Evolutionary conservation across 257 asterid genomes (phyloP).

Genomic region (Prunella vulgaris): DNA sequence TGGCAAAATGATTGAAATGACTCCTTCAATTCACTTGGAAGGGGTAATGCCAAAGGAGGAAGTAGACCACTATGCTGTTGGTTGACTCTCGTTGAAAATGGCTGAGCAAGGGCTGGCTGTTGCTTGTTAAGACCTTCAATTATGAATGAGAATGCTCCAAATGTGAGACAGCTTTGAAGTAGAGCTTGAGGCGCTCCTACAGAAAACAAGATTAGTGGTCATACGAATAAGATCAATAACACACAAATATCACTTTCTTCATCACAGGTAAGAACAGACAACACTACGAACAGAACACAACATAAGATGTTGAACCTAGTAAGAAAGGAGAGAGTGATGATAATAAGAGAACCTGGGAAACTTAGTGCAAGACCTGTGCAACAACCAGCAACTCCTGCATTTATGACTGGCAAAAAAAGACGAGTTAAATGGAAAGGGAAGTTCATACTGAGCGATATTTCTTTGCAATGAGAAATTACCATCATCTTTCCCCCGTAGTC

Average conservation of each 20-base stretch:
- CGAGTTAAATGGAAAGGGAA: conserved; percentile 6
- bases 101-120: conserved; percentile 78
- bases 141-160: conserved; percentile 90
- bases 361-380: conserved; percentile 96
- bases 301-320: neutral
- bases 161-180: conserved; percentile 82
- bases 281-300: neutral
- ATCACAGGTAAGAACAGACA: neutral
- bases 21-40: conserved; percentile 80
- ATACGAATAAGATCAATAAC: neutral
- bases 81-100: conserved; percentile 26
- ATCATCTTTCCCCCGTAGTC: conserved; percentile 86
- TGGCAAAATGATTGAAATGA: conserved; percentile 69
- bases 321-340: neutral
- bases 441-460: neutral
- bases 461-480: conserved; percentile 38
- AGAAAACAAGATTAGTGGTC: neutral
- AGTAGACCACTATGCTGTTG: conserved; percentile 38
- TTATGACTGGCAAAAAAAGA: conserved; percentile 46
- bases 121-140: conserved; percentile 86
- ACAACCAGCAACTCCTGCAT: conserved; percentile 97
- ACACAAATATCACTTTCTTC: neutral
- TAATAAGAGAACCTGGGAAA: conserved; percentile 58
- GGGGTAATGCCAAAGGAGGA: conserved; percentile 79
- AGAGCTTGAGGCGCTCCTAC: conserved; percentile 96